A percentile compares a stretch with the other conserved stretches of the same genome.
phyloP scores from a whole-genome alignment of 345 rosid genomes.

The Ceriops zippeliana region DNA sequence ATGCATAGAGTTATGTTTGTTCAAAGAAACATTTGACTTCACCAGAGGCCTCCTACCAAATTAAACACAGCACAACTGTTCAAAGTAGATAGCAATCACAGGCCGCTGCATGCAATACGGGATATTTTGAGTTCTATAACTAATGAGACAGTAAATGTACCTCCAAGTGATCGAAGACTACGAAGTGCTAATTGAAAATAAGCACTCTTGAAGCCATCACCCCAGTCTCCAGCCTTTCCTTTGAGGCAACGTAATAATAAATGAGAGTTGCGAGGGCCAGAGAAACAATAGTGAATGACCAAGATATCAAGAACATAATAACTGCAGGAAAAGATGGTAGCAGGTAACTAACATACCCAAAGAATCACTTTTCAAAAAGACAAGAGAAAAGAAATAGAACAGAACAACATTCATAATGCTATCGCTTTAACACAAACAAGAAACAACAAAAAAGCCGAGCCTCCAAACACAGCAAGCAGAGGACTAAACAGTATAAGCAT shows the following conservation, averaged over 20 bases:
- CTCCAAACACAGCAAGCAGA: too few species aligned
- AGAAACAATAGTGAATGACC: constrained; percentile 91
- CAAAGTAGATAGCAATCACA: neutral
- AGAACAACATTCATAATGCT: too few species aligned
- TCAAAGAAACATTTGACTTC: neutral
- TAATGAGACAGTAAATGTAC: constrained; percentile 32
- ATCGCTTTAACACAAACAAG: too few species aligned
- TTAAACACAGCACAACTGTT: neutral
- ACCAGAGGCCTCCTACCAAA: neutral
- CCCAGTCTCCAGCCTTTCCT: constrained; percentile 99
- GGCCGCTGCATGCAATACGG: neutral
- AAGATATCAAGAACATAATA: constrained; percentile 99
- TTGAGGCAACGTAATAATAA: constrained; percentile 93
- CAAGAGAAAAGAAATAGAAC: too few species aligned
- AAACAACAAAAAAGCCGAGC: too few species aligned
- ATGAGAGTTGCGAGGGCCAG: constrained; percentile 97
- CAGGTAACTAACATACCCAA: constrained; percentile 15
- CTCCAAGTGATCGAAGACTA: constrained; percentile 98
- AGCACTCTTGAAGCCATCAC: constrained; percentile 99
- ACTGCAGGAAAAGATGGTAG: constrained; percentile 55
- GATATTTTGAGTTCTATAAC: neutral
- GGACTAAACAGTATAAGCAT: too few species aligned
- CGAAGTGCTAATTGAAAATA: constrained; percentile 98
- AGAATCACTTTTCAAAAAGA: neutral
- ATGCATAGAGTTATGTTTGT: neutral